Conservation (phyloP, 2,329 filamentous ascomycete genomes). For the Aureobasidium pullulans region DNA sequence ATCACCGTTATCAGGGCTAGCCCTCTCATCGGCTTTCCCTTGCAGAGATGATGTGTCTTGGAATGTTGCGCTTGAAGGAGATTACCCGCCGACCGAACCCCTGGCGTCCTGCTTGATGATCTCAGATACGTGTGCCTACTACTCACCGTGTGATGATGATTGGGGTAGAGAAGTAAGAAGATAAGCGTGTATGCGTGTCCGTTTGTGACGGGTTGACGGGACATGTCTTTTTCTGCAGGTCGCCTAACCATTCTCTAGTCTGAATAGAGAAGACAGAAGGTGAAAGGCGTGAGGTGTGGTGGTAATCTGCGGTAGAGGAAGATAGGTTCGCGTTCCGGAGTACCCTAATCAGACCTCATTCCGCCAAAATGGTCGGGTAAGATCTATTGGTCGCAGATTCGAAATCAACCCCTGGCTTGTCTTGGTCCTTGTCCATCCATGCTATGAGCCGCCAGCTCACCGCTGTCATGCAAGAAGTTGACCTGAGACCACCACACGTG, state of each 20-base stretch:
- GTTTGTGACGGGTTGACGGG: conserved; percentile 1
- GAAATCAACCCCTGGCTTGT: not conserved
- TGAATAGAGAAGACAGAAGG: not conserved
- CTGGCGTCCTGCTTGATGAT: not conserved
- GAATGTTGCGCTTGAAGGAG: not conserved
- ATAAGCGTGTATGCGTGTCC: not conserved
- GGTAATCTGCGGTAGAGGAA: not conserved
- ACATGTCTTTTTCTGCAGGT: not conserved
- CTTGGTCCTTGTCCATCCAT: not conserved
- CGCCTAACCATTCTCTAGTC: not conserved
- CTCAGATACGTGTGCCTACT: not conserved
- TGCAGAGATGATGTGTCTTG: not conserved
- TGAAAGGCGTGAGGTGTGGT: not conserved
- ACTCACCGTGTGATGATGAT: not conserved
- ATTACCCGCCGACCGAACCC: conserved; percentile 8
- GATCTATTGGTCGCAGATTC: not conserved
- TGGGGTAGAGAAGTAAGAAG: not conserved
- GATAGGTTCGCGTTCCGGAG: not conserved
- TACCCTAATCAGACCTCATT: not conserved
- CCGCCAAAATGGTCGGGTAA: not conserved
- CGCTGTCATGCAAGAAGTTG: not conserved
- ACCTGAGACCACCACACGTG: not conserved
- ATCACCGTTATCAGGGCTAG: not conserved
- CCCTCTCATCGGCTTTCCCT: not conserved
- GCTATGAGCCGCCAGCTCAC: not conserved